Percentiles rank a stretch among this genome's conserved stretches.
phyloP scores from a whole-genome alignment of 768 basidiomycete genomes.

The Inosperma sp. region DNA sequence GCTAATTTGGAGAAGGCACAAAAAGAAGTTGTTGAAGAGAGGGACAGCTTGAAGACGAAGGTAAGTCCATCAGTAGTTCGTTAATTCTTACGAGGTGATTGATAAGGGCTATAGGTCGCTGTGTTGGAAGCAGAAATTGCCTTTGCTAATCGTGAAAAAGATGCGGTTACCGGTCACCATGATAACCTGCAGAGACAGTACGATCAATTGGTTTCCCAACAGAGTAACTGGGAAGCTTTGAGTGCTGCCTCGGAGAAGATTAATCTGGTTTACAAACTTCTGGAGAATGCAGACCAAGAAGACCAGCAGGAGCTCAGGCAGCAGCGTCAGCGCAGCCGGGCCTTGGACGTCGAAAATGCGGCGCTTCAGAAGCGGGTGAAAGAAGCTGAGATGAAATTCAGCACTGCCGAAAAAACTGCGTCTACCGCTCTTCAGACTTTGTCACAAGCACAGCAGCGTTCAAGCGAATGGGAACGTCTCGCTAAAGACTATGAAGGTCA shows the following conservation, averaged over 20 bases:
- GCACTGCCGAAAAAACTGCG: slow-evolving; percentile 58
- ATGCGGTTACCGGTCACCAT: slow-evolving; percentile 48
- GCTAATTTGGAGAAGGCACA: slow-evolving; percentile 57
- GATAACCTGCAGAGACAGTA: slow-evolving; percentile 54
- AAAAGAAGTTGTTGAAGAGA: slow-evolving; percentile 52
- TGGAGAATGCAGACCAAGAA: slow-evolving; percentile 62
- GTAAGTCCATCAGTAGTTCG: slow-evolving; percentile 35
- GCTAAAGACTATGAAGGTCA: slow-evolving; percentile 66
- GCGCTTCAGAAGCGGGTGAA: slow-evolving; percentile 67
- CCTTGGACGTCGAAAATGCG: slow-evolving; percentile 62
- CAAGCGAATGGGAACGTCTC: slow-evolving; percentile 77
- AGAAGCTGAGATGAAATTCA: slow-evolving; percentile 61
- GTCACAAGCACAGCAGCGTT: slow-evolving; percentile 69
- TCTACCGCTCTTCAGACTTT: slow-evolving; percentile 58
- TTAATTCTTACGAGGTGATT: slow-evolving; percentile 14
- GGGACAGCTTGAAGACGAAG: slow-evolving; percentile 53
- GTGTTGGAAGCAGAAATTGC: slow-evolving; percentile 55
- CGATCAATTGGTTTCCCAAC: slow-evolving; percentile 55
- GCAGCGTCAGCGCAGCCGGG: slow-evolving; percentile 56
- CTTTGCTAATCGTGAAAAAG: slow-evolving; percentile 60
- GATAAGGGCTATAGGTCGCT: slow-evolving; percentile 43
- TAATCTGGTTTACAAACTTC: slow-evolving; percentile 55
- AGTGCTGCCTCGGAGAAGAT: slow-evolving; percentile 69
- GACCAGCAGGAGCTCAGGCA: slow-evolving; percentile 69
- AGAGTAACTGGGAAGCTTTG: slow-evolving; percentile 76